Conservation (phyloP, 305 asterid genomes). For the Ajuga reptans region DNA sequence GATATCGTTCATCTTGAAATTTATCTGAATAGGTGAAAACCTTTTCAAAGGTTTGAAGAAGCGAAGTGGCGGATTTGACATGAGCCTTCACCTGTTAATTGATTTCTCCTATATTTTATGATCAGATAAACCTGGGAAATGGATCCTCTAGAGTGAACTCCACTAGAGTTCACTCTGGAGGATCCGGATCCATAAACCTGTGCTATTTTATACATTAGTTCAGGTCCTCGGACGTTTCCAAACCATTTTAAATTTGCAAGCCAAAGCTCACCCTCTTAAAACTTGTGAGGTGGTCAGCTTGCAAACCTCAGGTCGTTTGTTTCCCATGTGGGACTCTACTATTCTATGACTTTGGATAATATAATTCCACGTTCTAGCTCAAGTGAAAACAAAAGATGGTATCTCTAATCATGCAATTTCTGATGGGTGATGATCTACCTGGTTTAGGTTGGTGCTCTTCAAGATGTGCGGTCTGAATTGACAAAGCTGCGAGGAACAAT, state of each 20-base stretch:
- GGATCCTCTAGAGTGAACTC: too few species aligned
- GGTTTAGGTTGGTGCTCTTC: conserved; percentile 97
- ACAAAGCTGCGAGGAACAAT: conserved; percentile 83
- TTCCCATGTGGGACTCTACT: neutral
- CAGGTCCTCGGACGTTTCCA: conserved; percentile 11
- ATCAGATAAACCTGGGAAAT: neutral
- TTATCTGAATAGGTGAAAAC: neutral
- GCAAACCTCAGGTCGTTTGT: neutral
- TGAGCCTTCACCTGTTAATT: conserved; percentile 7
- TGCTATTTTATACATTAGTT: neutral
- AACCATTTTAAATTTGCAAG: neutral
- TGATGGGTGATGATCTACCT: conserved; percentile 29
- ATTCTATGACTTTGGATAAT: conserved; percentile 15
- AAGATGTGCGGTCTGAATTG: conserved; percentile 97
- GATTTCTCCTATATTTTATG: conserved; percentile 5
- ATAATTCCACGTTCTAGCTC: conserved; percentile 19
- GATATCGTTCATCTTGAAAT: conserved; percentile 14
- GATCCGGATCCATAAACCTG: too few species aligned
- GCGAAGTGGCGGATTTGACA: neutral
- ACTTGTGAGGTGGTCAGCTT: neutral
- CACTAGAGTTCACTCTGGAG: too few species aligned
- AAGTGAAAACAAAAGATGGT: conserved; percentile 22
- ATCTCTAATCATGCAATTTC: conserved; percentile 8
- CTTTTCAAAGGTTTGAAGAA: neutral
- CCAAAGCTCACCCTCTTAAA: conserved; percentile 9